Evolutionary conservation across 176 grass and related monocot species (phyloP).

Genomic region (Eleusine indica): DNA sequence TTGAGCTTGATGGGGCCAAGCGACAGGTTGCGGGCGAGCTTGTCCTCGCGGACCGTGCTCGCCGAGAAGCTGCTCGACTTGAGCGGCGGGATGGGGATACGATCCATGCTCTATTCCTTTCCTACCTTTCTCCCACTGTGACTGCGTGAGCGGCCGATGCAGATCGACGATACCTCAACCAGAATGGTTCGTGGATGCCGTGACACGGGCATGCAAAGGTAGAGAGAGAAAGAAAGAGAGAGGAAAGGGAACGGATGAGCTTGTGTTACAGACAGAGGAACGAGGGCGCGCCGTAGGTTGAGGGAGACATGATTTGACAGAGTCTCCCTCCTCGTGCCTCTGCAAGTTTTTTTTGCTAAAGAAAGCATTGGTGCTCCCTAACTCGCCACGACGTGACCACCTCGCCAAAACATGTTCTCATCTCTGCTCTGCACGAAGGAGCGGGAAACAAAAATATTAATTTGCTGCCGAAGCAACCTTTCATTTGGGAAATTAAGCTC

Average conservation of each 20-base stretch:
- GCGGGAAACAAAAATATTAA: no score
- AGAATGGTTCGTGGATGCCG: not conserved
- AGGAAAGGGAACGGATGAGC: slow-evolving; percentile 2
- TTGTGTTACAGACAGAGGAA: slow-evolving; percentile 17
- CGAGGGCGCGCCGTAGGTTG: slow-evolving; percentile 42
- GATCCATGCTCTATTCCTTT: slow-evolving; percentile 56
- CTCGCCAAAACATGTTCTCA: slow-evolving; percentile 23
- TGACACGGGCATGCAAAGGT: slow-evolving; percentile 29
- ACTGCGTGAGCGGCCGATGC: not conserved
- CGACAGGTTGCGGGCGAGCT: slow-evolving; percentile 87
- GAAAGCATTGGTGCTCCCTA: slow-evolving; percentile 45
- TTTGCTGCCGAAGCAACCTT: no score
- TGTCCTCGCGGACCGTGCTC: slow-evolving; percentile 61
- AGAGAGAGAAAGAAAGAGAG: not conserved
- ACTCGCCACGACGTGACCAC: slow-evolving; percentile 22
- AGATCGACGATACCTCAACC: slow-evolving; percentile 30
- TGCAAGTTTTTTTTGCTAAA: slow-evolving; percentile 44
- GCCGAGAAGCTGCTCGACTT: slow-evolving; percentile 94
- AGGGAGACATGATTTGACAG: slow-evolving; percentile 50
- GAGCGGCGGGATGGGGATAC: slow-evolving; percentile 52
- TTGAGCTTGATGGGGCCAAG: slow-evolving; percentile 72
- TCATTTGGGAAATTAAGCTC: no score
- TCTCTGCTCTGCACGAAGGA: not conserved
- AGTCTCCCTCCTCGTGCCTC: slow-evolving; percentile 5
- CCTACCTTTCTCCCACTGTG: no score